Evolutionary conservation across 352 stramenopile genomes (phyloP).

Genomic region (Globisporangium megalacanthum): DNA sequence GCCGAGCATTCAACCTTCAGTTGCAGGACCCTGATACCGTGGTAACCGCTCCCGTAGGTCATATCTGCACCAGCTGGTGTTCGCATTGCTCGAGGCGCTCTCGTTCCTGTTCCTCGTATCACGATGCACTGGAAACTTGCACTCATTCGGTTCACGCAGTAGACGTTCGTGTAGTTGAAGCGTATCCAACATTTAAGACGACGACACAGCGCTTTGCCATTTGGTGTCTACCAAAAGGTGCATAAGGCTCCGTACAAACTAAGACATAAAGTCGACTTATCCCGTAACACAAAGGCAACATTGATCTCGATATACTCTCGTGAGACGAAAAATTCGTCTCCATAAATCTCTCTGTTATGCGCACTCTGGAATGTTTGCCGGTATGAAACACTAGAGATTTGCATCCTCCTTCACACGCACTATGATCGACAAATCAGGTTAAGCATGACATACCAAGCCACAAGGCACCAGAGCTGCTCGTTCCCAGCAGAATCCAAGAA

Average conservation of each 20-base stretch:
- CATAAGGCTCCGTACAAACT: too few relatives aligned
- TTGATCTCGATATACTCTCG: too few relatives aligned
- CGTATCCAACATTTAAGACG: constrained; percentile 24
- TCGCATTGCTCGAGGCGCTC: constrained; percentile 27
- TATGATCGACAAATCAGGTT: too few relatives aligned
- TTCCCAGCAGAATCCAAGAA: too few relatives aligned
- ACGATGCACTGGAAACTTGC: constrained; percentile 17
- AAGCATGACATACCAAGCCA: too few relatives aligned
- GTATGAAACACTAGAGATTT: too few relatives aligned
- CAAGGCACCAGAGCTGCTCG: too few relatives aligned
- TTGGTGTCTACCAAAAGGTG: too few relatives aligned
- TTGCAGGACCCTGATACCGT: neutral
- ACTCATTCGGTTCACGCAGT: constrained; percentile 30
- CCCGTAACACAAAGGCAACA: neutral
- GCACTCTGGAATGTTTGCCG: too few relatives aligned
- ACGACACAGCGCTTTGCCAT: constrained; percentile 10
- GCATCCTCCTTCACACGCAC: too few relatives aligned
- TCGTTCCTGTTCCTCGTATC: constrained; percentile 27
- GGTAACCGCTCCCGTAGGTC: neutral
- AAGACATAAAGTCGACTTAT: neutral
- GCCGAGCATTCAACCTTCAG: constrained; percentile 1
- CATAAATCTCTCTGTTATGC: too few relatives aligned
- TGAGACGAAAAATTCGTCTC: too few relatives aligned
- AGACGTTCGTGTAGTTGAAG: constrained; percentile 24
- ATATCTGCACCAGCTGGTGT: constrained; percentile 17